A percentile compares a stretch with the other conserved stretches of the same genome.
Evolutionary conservation across 202 grass and related monocot genomes (phyloP).

Genomic region (Eragrostis tef): DNA sequence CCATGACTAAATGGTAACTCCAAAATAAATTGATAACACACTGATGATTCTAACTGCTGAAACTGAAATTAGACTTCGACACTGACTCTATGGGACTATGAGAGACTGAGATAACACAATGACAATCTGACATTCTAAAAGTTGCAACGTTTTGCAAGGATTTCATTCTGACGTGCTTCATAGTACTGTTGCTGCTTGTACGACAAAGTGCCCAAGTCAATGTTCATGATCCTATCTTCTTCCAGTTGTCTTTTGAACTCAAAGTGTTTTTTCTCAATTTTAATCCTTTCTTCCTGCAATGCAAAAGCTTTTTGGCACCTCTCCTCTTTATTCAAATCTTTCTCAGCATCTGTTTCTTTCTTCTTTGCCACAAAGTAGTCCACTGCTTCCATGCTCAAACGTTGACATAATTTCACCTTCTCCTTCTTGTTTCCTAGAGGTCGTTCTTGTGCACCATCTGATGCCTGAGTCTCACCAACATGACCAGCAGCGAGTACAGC

Average conservation of each 20-base stretch:
- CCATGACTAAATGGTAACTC: too few relatives aligned
- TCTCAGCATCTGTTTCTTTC: not conserved
- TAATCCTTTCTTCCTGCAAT: not conserved
- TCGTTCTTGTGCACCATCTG: too few relatives aligned
- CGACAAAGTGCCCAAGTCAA: not conserved
- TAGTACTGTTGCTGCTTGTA: not conserved
- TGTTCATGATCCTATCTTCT: too few relatives aligned
- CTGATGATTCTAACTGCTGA: too few relatives aligned
- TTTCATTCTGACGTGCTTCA: not conserved
- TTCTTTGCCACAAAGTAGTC: not conserved
- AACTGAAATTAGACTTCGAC: too few relatives aligned
- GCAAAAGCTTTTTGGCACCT: not conserved
- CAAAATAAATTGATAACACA: too few relatives aligned
- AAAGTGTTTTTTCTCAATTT: slow-evolving; percentile 1
- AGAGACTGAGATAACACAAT: too few relatives aligned
- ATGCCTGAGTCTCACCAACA: too few relatives aligned
- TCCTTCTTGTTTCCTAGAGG: slow-evolving; percentile 1
- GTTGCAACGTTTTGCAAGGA: too few relatives aligned
- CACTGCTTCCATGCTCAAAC: not conserved
- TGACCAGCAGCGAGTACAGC: too few relatives aligned
- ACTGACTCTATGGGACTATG: too few relatives aligned
- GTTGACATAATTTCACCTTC: not conserved
- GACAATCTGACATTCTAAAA: too few relatives aligned
- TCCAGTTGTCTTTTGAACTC: not conserved
- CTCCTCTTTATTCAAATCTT: not conserved